Conservation (phyloP, 352 stramenopile species). For the Phytopythium oedochilum region DNA sequence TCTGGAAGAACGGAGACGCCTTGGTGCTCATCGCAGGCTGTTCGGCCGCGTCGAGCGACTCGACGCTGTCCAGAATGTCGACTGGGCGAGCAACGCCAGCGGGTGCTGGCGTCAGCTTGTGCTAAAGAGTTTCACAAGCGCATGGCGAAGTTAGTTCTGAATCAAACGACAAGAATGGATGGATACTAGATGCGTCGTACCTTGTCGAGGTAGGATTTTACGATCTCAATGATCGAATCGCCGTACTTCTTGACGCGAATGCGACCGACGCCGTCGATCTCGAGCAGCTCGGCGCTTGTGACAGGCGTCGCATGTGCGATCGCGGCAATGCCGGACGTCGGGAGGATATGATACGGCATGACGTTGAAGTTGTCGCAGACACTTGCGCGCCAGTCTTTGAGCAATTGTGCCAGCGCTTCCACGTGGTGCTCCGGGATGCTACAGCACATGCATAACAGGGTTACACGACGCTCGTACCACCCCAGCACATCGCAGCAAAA, state of each 20-base stretch:
- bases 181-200: slow-evolving; percentile 17
- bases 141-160: background rate
- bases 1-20: slow-evolving; percentile 48
- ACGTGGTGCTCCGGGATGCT: slow-evolving; percentile 71
- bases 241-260: slow-evolving; percentile 87
- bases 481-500: background rate
- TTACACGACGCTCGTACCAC: background rate
- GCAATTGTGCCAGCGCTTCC: slow-evolving; percentile 64
- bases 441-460: background rate
- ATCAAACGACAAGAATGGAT: background rate
- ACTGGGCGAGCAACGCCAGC: slow-evolving; percentile 7
- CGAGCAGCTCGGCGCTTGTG: slow-evolving; percentile 67
- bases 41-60: slow-evolving; percentile 12
- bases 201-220: slow-evolving; percentile 75
- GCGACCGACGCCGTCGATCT: slow-evolving; percentile 77
- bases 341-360: slow-evolving; percentile 87
- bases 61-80: slow-evolving; percentile 19
- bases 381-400: slow-evolving; percentile 85
- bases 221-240: slow-evolving; percentile 77
- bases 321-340: slow-evolving; percentile 68
- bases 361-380: slow-evolving; percentile 83
- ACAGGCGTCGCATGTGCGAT: slow-evolving; percentile 79
- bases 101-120: slow-evolving; percentile 57
- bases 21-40: slow-evolving; percentile 15
- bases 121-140: slow-evolving; percentile 20